phyloP scores from a whole-genome alignment of 2,329 filamentous ascomycete species.

The Akanthomyces uredinophilus region DNA sequence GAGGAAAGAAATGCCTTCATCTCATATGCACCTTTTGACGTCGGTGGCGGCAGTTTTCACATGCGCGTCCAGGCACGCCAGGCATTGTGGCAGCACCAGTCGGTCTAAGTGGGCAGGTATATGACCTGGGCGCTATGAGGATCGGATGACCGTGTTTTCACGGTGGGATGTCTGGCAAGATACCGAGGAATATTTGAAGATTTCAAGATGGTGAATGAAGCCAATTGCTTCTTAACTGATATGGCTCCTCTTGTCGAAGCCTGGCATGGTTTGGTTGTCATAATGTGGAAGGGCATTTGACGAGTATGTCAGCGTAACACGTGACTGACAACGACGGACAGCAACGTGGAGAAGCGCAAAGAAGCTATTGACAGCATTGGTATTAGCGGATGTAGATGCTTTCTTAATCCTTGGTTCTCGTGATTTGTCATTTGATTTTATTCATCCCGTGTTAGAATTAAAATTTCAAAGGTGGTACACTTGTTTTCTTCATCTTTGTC shows the following conservation, averaged over 20 bases:
- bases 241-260: background rate
- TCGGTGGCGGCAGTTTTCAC: constrained; percentile 9
- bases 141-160: background rate
- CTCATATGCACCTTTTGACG: constrained; percentile 12
- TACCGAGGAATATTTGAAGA: background rate
- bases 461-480: too few relatives aligned
- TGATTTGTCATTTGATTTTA: too few relatives aligned
- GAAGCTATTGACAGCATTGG: background rate
- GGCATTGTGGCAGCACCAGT: background rate
- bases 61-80: constrained; percentile 9
- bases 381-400: too few relatives aligned
- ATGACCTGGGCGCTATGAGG: background rate
- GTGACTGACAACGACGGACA: background rate
- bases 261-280: background rate
- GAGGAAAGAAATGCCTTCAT: background rate
- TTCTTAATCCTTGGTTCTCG: too few relatives aligned
- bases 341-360: background rate
- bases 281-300: background rate
- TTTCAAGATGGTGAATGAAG: background rate
- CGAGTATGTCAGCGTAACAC: constrained; percentile 4
- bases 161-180: background rate
- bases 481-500: too few relatives aligned
- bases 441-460: too few relatives aligned
- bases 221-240: background rate
- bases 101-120: constrained; percentile 1